phyloP scores from a whole-genome alignment of 805 yeast genomes.

The Ogataea neopini region DNA sequence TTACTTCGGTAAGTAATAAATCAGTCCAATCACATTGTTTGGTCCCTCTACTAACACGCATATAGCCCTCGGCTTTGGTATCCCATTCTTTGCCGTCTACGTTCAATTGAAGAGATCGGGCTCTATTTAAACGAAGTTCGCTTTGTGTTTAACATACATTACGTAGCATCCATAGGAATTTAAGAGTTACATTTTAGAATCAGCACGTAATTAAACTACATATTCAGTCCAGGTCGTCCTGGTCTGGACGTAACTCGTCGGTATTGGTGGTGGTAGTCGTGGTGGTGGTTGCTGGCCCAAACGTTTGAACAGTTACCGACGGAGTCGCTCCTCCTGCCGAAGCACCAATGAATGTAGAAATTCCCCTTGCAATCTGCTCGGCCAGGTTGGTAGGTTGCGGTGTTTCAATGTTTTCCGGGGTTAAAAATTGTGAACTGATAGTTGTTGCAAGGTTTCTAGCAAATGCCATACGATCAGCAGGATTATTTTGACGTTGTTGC shows the following conservation, averaged over 20 bases:
- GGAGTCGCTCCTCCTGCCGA: conserved; percentile 5
- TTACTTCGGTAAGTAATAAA: conserved; percentile 54
- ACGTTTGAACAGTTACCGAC: conserved; percentile 8
- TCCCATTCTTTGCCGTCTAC: conserved; percentile 77
- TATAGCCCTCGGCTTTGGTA: conserved; percentile 55
- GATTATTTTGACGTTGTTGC: conserved; percentile 9
- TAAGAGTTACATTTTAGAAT: conserved; percentile 1
- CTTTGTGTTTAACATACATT: conserved; percentile 1
- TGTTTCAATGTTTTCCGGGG: neutral
- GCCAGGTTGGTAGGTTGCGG: conserved; percentile 11
- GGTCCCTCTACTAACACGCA: conserved; percentile 10
- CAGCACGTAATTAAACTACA: neutral
- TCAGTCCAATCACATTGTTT: neutral
- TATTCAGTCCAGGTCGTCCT: conserved; percentile 10
- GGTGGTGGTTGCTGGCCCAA: conserved; percentile 1
- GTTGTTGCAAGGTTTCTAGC: conserved; percentile 19
- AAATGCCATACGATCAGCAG: conserved; percentile 13
- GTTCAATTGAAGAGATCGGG: conserved; percentile 92
- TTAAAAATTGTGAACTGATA: conserved; percentile 14
- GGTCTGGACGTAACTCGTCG: conserved; percentile 4
- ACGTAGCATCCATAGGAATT: conserved; percentile 7
- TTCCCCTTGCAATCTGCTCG: conserved; percentile 21
- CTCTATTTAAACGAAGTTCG: conserved; percentile 34
- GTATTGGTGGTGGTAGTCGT: neutral
- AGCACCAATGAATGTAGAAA: conserved; percentile 18